Evolutionary conservation across 148 eudicot genomes (phyloP).

Genomic region (Rhododendron henanense): DNA sequence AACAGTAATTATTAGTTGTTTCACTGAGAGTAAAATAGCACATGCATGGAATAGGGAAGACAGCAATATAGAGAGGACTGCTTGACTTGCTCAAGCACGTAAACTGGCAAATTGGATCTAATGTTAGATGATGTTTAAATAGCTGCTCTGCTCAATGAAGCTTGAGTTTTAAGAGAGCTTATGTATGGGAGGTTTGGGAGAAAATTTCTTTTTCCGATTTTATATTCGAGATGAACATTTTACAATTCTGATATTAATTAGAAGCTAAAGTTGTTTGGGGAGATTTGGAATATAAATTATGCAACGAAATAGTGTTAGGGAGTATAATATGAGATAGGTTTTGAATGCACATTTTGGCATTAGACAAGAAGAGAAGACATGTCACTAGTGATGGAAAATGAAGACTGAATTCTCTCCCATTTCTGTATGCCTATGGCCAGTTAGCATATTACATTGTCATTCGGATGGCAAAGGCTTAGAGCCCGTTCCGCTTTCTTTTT

Average conservation of each 20-base stretch:
- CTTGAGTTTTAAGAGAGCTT: neutral
- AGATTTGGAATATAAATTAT: neutral
- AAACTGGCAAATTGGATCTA: neutral
- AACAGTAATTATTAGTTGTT: constrained; percentile 1
- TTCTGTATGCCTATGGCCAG: neutral
- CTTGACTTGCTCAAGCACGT: neutral
- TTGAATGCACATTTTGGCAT: neutral
- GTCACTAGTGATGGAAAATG: neutral
- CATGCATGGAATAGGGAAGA: neutral
- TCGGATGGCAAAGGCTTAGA: neutral
- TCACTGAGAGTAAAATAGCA: neutral
- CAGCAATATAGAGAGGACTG: neutral
- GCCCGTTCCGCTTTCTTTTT: too few species aligned
- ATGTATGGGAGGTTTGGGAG: too few species aligned
- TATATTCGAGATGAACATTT: neutral
- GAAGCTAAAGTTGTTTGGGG: neutral
- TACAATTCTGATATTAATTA: neutral
- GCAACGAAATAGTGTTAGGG: neutral
- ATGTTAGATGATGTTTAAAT: neutral
- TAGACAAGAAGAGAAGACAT: neutral
- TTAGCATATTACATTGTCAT: neutral
- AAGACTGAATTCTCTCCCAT: neutral
- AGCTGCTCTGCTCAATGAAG: neutral
- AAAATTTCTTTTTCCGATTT: neutral
- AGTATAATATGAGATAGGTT: neutral